phyloP scores from a whole-genome alignment of 2,329 filamentous ascomycete genomes.

The Pezizomycotina sp. region DNA sequence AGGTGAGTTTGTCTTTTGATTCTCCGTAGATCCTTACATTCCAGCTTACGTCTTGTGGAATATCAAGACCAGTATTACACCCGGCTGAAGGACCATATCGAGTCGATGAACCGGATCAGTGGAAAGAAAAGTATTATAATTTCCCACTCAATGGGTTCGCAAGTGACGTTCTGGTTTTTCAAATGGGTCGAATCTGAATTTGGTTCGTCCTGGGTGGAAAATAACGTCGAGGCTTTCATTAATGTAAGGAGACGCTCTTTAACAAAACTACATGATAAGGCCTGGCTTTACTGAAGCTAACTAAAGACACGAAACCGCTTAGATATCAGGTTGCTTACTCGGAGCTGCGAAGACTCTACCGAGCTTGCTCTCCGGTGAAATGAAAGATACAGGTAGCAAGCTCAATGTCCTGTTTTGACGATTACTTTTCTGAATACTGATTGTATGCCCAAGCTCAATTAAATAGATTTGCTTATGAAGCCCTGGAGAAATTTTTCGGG shows the following conservation, averaged over 20 bases:
- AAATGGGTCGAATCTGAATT: constrained; percentile 66
- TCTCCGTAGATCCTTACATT: background rate
- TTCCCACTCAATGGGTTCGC: constrained; percentile 95
- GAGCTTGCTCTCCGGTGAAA: constrained; percentile 83
- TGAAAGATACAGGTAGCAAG: constrained; percentile 64
- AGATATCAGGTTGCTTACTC: constrained; percentile 84
- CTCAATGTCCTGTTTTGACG: background rate
- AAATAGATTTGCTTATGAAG: constrained; percentile 76
- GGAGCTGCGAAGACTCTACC: constrained; percentile 82
- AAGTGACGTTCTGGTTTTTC: constrained; percentile 71
- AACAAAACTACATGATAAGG: background rate
- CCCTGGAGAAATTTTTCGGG: constrained; percentile 84
- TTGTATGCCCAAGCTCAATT: constrained; percentile 10
- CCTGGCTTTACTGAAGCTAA: background rate
- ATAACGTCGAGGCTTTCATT: constrained; percentile 84
- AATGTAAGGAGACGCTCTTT: too few relatives aligned
- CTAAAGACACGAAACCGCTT: background rate
- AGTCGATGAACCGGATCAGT: constrained; percentile 57
- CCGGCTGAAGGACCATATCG: constrained; percentile 74
- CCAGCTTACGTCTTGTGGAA: background rate
- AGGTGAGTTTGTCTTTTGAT: background rate
- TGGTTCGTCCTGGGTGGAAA: constrained; percentile 78
- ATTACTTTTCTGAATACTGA: background rate
- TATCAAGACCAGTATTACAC: constrained; percentile 76
- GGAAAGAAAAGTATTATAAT: constrained; percentile 69